These are phyloP conservation scores for Tagetes erecta DNA, from an alignment of 129 eudicot genomes.

Conservation along the genomic window DNA sequence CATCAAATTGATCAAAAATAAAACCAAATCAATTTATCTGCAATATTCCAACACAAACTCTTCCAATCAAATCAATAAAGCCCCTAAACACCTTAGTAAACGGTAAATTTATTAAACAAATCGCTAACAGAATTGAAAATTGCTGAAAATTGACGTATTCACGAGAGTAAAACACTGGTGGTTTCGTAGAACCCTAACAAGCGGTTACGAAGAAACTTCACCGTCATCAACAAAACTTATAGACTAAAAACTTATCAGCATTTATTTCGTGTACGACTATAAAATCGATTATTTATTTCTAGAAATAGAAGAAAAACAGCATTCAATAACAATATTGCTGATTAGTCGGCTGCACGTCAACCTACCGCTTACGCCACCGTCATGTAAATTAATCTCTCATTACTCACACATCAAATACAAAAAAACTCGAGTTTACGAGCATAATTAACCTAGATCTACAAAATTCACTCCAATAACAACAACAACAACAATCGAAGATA, in stretches of 20 bases:
- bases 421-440: background rate
- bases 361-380: slow-evolving; percentile 27
- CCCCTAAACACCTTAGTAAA: background rate
- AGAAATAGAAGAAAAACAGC: background rate
- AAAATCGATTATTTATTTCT: slow-evolving; percentile 11
- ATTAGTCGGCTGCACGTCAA: slow-evolving; percentile 27
- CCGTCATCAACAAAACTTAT: slow-evolving; percentile 1
- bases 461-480: slow-evolving; percentile 11
- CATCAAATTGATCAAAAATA: slow-evolving; percentile 30
- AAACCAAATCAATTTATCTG: slow-evolving; percentile 29
- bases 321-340: background rate
- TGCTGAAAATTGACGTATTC: background rate
- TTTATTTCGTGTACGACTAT: slow-evolving; percentile 27
- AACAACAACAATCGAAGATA: background rate
- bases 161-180: background rate
- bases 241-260: slow-evolving; percentile 17
- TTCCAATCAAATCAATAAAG: background rate
- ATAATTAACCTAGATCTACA: slow-evolving; percentile 26
- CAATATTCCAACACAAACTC: slow-evolving; percentile 2
- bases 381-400: background rate
- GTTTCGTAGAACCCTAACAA: slow-evolving; percentile 25
- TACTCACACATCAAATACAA: background rate
- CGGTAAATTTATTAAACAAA: background rate
- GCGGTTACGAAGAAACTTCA: slow-evolving; percentile 37
- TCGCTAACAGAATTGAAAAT: slow-evolving; percentile 7